Percentiles rank a stretch among this genome's conserved stretches.
Conservation (phyloP, 305 asterid species). For the Withania somnifera region DNA sequence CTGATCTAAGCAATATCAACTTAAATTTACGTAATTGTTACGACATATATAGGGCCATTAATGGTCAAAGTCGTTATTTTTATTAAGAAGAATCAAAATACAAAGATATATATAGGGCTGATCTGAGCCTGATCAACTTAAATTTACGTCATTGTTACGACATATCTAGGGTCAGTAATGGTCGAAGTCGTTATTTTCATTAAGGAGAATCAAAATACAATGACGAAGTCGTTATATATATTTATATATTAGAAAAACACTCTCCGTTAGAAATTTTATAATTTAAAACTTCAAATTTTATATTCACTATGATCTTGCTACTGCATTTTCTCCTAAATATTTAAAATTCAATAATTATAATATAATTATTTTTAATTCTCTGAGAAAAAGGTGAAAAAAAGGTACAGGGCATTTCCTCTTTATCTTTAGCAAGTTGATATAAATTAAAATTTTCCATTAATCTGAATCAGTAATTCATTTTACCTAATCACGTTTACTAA, state of each 20-base stretch:
- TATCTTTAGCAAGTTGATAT: not conserved
- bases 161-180: not conserved
- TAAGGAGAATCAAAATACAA: not conserved
- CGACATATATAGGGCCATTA: no score
- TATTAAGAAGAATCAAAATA: no score
- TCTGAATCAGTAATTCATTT: not conserved
- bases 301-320: not conserved
- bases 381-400: not conserved
- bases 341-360: no score
- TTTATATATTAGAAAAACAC: no score
- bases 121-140: not conserved
- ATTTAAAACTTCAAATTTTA: not conserved
- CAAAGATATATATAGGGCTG: no score
- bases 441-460: not conserved
- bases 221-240: no score
- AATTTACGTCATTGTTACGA: accelerated
- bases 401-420: not conserved
- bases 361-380: no score
- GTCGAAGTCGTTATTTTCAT: accelerated
- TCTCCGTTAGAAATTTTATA: no score
- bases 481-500: not conserved
- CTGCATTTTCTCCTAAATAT: not conserved
- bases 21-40: no score
- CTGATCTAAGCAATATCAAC: no score
- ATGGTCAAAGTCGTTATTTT: no score